Percentiles rank a stretch among this genome's conserved stretches.
Evolutionary conservation across 2,329 filamentous ascomycete genomes (phyloP).

Genomic region (Penicillium sp.): DNA sequence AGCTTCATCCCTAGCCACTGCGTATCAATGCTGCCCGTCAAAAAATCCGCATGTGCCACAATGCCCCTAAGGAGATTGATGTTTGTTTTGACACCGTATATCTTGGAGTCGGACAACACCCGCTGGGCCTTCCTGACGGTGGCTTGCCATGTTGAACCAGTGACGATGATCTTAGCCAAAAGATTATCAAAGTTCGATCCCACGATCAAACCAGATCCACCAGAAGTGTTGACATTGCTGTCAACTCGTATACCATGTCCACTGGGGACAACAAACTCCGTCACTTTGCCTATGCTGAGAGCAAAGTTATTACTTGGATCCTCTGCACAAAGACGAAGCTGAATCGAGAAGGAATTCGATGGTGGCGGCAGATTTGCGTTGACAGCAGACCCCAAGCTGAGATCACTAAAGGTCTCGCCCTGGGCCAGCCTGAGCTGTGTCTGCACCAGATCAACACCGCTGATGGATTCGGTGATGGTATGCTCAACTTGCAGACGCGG

Average conservation of each 20-base stretch:
- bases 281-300: constrained; percentile 60
- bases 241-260: constrained; percentile 60
- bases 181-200: constrained; percentile 59
- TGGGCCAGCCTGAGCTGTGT: constrained; percentile 56
- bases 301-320: constrained; percentile 54
- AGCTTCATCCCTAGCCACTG: constrained; percentile 58
- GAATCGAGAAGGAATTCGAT: constrained; percentile 47
- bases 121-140: constrained; percentile 54
- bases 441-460: constrained; percentile 54
- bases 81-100: constrained; percentile 61
- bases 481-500: constrained; percentile 62
- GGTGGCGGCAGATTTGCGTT: constrained; percentile 37
- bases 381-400: constrained; percentile 31
- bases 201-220: constrained; percentile 42
- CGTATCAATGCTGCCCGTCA: constrained; percentile 50
- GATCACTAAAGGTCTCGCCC: constrained; percentile 43
- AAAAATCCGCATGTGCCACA: constrained; percentile 51
- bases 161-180: constrained; percentile 59
- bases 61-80: constrained; percentile 55
- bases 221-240: constrained; percentile 50
- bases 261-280: constrained; percentile 52
- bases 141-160: constrained; percentile 52
- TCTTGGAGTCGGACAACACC: constrained; percentile 55
- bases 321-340: constrained; percentile 59
- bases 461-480: constrained; percentile 59